Conservation (phyloP, 2,329 filamentous ascomycete genomes). For the Calonectria henricotiae region DNA sequence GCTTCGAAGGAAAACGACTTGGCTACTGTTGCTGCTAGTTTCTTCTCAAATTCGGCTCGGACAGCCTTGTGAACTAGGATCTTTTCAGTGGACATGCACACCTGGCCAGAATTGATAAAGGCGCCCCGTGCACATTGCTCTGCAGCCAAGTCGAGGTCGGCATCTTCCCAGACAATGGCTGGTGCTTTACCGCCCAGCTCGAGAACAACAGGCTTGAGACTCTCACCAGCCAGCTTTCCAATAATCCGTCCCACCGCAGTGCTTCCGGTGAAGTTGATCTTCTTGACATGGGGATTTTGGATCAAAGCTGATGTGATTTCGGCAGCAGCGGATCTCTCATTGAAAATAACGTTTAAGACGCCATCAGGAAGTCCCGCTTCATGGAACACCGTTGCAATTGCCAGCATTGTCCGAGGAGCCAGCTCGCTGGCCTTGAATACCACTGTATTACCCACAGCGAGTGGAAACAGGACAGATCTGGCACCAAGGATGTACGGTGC, state of each 20-base stretch:
- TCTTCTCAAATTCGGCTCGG: constrained; percentile 64
- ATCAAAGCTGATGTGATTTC: constrained; percentile 79
- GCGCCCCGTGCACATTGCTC: constrained; percentile 78
- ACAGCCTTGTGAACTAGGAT: constrained; percentile 73
- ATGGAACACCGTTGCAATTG: constrained; percentile 75
- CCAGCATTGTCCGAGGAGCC: constrained; percentile 76
- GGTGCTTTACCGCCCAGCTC: constrained; percentile 89
- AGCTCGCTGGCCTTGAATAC: constrained; percentile 82
- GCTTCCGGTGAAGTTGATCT: constrained; percentile 90
- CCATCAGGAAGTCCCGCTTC: constrained; percentile 85
- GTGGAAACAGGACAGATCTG: constrained; percentile 73
- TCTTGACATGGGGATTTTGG: constrained; percentile 77
- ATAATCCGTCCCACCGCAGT: constrained; percentile 83
- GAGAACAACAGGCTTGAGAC: constrained; percentile 85
- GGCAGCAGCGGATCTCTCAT: constrained; percentile 77
- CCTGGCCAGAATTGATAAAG: constrained; percentile 83
- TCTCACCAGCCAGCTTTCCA: constrained; percentile 77
- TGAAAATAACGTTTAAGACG: constrained; percentile 81
- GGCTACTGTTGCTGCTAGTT: constrained; percentile 60
- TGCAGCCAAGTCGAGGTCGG: constrained; percentile 82
- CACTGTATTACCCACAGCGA: constrained; percentile 85
- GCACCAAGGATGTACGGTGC: constrained; percentile 71
- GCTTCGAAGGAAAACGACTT: constrained; percentile 69
- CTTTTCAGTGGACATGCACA: constrained; percentile 89
- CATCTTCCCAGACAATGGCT: constrained; percentile 85